Evolutionary conservation across 73 alveolate genomes (phyloP), one percentile per base, ranked within the genome.

Genomic region (Blepharisma stoltei): DNA sequence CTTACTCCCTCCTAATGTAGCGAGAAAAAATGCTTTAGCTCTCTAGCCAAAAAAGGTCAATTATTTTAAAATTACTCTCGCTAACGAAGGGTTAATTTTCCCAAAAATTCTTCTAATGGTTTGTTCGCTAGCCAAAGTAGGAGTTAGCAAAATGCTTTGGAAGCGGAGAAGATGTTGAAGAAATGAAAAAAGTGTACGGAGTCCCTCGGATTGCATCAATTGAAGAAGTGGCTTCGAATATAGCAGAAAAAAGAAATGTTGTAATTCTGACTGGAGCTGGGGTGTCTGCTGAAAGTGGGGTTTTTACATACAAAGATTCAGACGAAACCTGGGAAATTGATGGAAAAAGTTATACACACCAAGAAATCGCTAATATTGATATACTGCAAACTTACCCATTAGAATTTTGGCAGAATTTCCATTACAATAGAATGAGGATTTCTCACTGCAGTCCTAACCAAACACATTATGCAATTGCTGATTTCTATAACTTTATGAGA

Each of bases 241-340:
- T 69, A n/a, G 11, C 55, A 9, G 9, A 18, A 0, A 14, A n/a
- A 14, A 23, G n/a, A 38, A 14, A 11, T 7, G 5, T 69, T 1
- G 55, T 44, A 18, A n/a, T 69, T 0, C 20, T 69, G n/a, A 23
- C 60, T n/a, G 79, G 79, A 14, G 79, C 79, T 37, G 79, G 79
- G 27, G 65, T 69, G 14, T 69, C 79, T 37, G 71, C 65, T 37
- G 79, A 38, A 44, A 69, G 79, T 46, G 79, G 79, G 0, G 67
- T 69, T 25, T 46, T 46, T 43, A 69, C 79, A 71, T 69, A 37
- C 80, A 69, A 46, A 69, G 60, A 46, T 43, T 9, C 27, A n/a
- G 60, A 25, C 1, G 79, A 46, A 23, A 69, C 79, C 20, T 69
- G 79, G 79, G 65, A 38, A 69, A 43, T 44, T n/a, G 79, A 44